Evolutionary conservation across 148 eudicot species (phyloP).

Genomic region (Pouteria glomerata): DNA sequence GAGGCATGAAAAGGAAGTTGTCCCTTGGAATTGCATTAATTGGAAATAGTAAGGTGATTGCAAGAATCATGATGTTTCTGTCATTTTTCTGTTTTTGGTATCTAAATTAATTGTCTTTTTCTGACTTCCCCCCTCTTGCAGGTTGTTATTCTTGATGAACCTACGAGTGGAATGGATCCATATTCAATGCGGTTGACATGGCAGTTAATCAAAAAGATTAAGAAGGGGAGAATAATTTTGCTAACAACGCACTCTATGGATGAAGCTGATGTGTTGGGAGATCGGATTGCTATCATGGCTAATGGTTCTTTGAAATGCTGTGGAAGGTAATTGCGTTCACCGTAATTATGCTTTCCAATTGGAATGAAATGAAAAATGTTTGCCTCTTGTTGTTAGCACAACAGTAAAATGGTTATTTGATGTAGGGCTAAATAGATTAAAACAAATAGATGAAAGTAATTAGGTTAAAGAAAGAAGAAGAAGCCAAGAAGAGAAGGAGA

Average conservation of each 20-base stretch:
- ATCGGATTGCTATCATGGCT: conserved; percentile 99
- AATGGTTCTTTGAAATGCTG: conserved; percentile 95
- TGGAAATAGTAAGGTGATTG: conserved; percentile 87
- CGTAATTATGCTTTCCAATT: background rate
- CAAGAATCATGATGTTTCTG: conserved; percentile 1
- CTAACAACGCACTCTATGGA: conserved; percentile 99
- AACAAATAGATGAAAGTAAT: too few relatives aligned
- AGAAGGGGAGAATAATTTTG: conserved; percentile 88
- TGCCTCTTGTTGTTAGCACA: background rate
- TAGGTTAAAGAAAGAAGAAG: too few relatives aligned
- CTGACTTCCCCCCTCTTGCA: conserved; percentile 21
- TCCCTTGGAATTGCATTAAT: conserved; percentile 92
- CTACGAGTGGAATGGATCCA: conserved; percentile 99
- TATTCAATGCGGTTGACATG: conserved; percentile 99
- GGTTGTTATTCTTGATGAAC: conserved; percentile 96
- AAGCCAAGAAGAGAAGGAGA: too few relatives aligned
- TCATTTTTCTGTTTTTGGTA: conserved; percentile 7
- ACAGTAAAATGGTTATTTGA: too few relatives aligned
- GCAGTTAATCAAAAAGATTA: conserved; percentile 83
- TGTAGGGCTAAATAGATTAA: too few relatives aligned
- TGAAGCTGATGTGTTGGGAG: conserved; percentile 97
- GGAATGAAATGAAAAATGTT: background rate
- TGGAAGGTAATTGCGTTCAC: conserved; percentile 59
- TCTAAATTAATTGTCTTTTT: background rate
- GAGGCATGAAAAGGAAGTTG: conserved; percentile 97